A percentile compares a stretch with the other conserved stretches of the same genome.
These are phyloP conservation scores for Zoysia pacifica DNA, from an alignment of 176 grass and related monocot genomes.

Conservation along the genomic window DNA sequence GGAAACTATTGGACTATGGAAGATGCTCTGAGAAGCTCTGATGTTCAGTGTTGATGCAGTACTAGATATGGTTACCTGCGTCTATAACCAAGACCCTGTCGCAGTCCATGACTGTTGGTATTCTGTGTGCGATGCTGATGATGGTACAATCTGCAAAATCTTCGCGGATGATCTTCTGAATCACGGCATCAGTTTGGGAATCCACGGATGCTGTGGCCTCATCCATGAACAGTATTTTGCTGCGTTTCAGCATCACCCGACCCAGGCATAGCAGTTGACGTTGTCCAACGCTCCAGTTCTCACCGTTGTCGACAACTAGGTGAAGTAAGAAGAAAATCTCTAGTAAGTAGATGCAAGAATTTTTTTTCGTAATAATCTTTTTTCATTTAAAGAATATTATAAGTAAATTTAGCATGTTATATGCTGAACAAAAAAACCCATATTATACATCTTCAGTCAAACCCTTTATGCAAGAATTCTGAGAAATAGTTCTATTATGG, in stretches of 20 bases:
- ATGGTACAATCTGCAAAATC: slow-evolving; percentile 87
- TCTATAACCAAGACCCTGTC: slow-evolving; percentile 85
- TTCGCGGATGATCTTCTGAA: slow-evolving; percentile 92
- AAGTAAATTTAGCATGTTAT: not conserved
- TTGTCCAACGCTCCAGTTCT: slow-evolving; percentile 98
- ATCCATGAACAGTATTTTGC: slow-evolving; percentile 94
- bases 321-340: not conserved
- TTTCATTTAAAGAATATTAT: not conserved
- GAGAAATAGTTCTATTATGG: not conserved
- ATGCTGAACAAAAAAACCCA: not conserved
- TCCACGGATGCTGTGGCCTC: slow-evolving; percentile 98
- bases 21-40: too few species aligned
- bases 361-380: not conserved
- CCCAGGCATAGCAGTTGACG: slow-evolving; percentile 88
- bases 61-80: slow-evolving; percentile 55
- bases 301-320: slow-evolving; percentile 89
- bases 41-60: too few species aligned
- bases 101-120: slow-evolving; percentile 99
- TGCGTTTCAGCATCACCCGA: slow-evolving; percentile 88
- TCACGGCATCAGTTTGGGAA: slow-evolving; percentile 93
- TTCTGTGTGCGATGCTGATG: slow-evolving; percentile 99
- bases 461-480: slow-evolving; percentile 5
- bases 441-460: not conserved
- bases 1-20: too few species aligned
- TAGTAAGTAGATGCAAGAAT: slow-evolving; percentile 10